These are phyloP conservation scores for Cutaneotrichosporon arboriforme DNA, from an alignment of 1,284 basidiomycete genomes.

Conservation along the genomic window DNA sequence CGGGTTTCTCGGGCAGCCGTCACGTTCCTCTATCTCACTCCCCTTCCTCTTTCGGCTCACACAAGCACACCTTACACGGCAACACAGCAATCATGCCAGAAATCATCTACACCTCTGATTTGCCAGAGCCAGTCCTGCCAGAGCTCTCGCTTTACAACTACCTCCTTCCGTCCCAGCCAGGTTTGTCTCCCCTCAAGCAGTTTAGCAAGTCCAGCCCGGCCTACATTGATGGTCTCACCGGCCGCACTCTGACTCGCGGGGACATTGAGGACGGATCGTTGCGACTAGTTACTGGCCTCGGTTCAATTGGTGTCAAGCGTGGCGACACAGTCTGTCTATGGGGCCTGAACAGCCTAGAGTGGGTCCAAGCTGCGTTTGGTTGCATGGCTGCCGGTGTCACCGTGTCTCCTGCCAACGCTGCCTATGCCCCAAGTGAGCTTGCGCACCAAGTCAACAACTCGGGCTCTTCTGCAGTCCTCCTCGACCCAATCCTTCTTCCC, in stretches of 20 bases:
- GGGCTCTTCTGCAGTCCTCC: constrained; percentile 55
- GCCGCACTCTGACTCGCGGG: constrained; percentile 55
- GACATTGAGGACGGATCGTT: constrained; percentile 57
- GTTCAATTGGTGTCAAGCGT: constrained; percentile 22
- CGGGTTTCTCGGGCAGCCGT: too few species aligned
- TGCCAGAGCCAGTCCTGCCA: constrained; percentile 7
- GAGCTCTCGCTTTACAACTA: constrained; percentile 5
- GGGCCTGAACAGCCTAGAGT: constrained; percentile 57
- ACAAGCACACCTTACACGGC: too few species aligned
- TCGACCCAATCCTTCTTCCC: constrained; percentile 53
- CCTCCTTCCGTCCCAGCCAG: constrained; percentile 5
- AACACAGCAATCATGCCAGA: too few species aligned
- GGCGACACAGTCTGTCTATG: constrained; percentile 42
- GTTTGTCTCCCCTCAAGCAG: constrained; percentile 5
- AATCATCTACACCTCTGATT: constrained; percentile 9
- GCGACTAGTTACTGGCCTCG: constrained; percentile 56
- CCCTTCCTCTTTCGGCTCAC: too few species aligned
- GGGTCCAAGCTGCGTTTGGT: constrained; percentile 59
- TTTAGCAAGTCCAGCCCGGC: constrained; percentile 50
- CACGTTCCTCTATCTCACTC: too few species aligned
- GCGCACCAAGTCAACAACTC: constrained; percentile 52
- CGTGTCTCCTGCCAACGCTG: constrained; percentile 39
- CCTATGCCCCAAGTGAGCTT: constrained; percentile 29
- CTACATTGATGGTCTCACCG: constrained; percentile 63
- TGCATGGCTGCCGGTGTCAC: constrained; percentile 41